Evolutionary conservation across 2,329 filamentous ascomycete species (phyloP).

Genomic region (Xylaria multiplex): DNA sequence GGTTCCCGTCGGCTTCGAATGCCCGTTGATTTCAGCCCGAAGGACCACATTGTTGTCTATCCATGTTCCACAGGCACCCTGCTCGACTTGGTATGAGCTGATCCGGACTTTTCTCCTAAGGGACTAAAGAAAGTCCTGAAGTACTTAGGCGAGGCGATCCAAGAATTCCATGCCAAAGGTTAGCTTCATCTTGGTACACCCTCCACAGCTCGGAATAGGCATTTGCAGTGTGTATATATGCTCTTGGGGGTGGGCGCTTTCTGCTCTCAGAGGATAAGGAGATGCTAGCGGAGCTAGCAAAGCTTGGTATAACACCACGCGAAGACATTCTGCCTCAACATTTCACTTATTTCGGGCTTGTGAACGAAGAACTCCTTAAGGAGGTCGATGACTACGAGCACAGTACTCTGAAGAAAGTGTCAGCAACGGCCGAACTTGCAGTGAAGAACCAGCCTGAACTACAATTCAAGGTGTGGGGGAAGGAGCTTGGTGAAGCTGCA

Average conservation of each 20-base stretch:
- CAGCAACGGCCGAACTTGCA: not conserved
- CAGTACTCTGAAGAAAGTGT: constrained; percentile 42
- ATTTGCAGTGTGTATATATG: constrained; percentile 52
- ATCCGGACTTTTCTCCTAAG: constrained; percentile 46
- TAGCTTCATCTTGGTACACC: constrained; percentile 51
- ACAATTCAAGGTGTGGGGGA: constrained; percentile 42
- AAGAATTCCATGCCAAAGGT: constrained; percentile 51
- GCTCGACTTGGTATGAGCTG: constrained; percentile 47
- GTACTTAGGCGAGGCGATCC: constrained; percentile 48
- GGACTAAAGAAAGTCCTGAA: constrained; percentile 50
- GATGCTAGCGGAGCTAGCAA: constrained; percentile 40
- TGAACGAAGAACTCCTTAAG: constrained; percentile 46
- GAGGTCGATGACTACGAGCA: constrained; percentile 45
- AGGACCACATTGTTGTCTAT: constrained; percentile 50
- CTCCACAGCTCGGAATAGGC: constrained; percentile 40
- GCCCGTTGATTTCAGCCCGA: constrained; percentile 50
- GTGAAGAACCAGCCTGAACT: constrained; percentile 45
- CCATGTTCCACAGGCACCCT: constrained; percentile 49
- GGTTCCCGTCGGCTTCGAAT: constrained; percentile 49
- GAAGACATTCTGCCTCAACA: constrained; percentile 49
- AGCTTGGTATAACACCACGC: constrained; percentile 45
- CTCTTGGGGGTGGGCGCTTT: constrained; percentile 42
- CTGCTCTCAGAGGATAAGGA: constrained; percentile 46
- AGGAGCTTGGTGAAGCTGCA: constrained; percentile 30
- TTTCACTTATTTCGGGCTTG: constrained; percentile 50